Conservation (phyloP, 768 basidiomycete species). For the Brasilioporus rufonigricans region DNA sequence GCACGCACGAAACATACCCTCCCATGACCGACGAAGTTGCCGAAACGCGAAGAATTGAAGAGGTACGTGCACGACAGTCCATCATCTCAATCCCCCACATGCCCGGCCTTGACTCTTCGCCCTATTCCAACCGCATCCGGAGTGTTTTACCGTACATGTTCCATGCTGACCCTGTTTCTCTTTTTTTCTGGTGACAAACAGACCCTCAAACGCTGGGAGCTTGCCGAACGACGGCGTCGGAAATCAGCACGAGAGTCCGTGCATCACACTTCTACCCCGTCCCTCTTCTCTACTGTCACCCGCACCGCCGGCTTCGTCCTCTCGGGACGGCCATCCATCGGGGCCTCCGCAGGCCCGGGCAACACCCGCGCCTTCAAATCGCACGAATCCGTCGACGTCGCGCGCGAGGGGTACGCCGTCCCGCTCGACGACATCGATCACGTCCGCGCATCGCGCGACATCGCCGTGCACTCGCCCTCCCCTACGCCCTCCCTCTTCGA, state of each 20-base stretch:
- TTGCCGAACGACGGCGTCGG: slow-evolving; percentile 71
- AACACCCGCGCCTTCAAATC: slow-evolving; percentile 47
- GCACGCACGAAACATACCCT: slow-evolving; percentile 47
- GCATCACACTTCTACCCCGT: slow-evolving; percentile 28
- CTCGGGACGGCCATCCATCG: slow-evolving; percentile 38
- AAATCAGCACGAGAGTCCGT: slow-evolving; percentile 66
- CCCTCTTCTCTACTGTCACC: slow-evolving; percentile 57
- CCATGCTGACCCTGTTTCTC: neutral
- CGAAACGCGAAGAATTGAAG: slow-evolving; percentile 68
- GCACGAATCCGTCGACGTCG: slow-evolving; percentile 47
- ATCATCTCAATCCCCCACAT: too few species aligned
- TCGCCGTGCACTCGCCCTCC: slow-evolving; percentile 32
- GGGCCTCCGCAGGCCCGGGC: slow-evolving; percentile 26
- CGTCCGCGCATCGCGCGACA: slow-evolving; percentile 35
- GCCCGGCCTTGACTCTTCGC: too few species aligned
- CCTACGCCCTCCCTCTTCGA: slow-evolving; percentile 21
- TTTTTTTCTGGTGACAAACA: slow-evolving; percentile 27
- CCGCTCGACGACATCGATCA: slow-evolving; percentile 52
- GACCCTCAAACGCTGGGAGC: slow-evolving; percentile 79
- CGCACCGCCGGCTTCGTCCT: slow-evolving; percentile 60
- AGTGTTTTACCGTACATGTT: neutral
- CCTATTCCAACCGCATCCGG: too few species aligned
- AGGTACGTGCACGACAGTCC: slow-evolving; percentile 47
- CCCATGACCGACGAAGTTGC: slow-evolving; percentile 63
- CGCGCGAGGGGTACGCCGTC: slow-evolving; percentile 33